phyloP scores from a whole-genome alignment of 768 basidiomycete species.

The Obba rivulosa region DNA sequence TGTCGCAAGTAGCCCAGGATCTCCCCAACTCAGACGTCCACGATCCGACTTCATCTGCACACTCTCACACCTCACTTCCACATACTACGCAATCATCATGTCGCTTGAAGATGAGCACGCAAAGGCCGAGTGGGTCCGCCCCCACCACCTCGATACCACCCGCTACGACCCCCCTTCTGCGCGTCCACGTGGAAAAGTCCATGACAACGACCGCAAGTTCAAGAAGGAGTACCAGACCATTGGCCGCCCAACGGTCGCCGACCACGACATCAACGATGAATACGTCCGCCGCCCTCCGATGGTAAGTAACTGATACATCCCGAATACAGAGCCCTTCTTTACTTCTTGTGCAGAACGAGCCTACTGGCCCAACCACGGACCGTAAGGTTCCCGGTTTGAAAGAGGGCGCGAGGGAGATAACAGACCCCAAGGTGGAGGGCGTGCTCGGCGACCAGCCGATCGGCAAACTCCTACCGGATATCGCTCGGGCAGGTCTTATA shows the following conservation, averaged over 20 bases:
- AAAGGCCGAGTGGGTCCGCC: not conserved
- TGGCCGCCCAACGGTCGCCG: slow-evolving; percentile 18
- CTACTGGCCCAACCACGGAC: slow-evolving; percentile 4
- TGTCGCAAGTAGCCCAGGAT: not conserved
- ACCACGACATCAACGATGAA: slow-evolving; percentile 31
- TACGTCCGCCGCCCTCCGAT: slow-evolving; percentile 26
- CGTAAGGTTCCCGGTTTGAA: slow-evolving; percentile 14
- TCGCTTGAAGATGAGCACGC: not conserved
- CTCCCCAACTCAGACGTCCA: not conserved
- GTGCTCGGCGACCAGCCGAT: slow-evolving; percentile 16
- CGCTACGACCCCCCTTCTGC: not conserved
- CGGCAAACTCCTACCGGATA: slow-evolving; percentile 17
- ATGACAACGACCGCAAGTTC: slow-evolving; percentile 11
- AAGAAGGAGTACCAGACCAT: slow-evolving; percentile 27
- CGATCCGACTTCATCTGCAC: not conserved
- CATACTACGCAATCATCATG: not conserved
- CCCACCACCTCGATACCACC: slow-evolving; percentile 3
- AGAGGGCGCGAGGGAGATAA: slow-evolving; percentile 17
- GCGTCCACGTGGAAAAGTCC: not conserved
- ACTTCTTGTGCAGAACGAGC: slow-evolving; percentile 13
- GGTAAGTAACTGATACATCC: slow-evolving; percentile 11
- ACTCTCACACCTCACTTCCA: not conserved
- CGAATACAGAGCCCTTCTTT: not conserved
- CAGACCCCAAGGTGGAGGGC: slow-evolving; percentile 9
- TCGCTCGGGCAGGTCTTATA: slow-evolving; percentile 13